Evolutionary conservation across 2,329 filamentous ascomycete genomes (phyloP).

Genomic region (Pseudogymnoascus sp.): DNA sequence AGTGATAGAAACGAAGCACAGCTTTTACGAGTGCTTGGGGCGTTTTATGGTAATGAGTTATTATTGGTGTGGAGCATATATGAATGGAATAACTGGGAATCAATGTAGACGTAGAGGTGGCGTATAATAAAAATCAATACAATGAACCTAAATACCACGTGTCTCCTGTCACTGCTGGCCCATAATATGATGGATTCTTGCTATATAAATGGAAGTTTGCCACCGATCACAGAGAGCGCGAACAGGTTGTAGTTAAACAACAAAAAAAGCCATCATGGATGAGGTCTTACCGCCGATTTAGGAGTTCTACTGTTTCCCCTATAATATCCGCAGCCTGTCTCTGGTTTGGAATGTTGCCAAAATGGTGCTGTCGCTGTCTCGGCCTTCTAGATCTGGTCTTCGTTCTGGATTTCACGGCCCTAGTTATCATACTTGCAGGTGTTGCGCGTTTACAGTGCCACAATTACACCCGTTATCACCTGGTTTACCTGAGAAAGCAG

Average conservation of each 20-base stretch:
- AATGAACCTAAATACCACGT: background rate
- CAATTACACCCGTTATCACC: background rate
- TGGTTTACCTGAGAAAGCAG: background rate
- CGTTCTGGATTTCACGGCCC: background rate
- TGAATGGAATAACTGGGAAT: background rate
- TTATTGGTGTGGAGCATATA: background rate
- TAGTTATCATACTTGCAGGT: background rate
- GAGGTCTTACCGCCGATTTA: too few relatives aligned
- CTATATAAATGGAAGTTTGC: background rate
- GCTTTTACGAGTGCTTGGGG: background rate
- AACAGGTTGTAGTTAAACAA: too few relatives aligned
- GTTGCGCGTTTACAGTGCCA: background rate
- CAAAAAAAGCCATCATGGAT: too few relatives aligned
- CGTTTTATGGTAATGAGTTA: background rate
- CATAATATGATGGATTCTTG: too few relatives aligned
- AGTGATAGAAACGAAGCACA: conserved; percentile 4
- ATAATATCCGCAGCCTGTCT: too few relatives aligned
- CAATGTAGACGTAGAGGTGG: background rate
- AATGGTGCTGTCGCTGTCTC: background rate
- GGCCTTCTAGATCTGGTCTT: background rate
- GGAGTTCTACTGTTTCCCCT: too few relatives aligned
- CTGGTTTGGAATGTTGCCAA: background rate
- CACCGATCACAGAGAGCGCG: background rate
- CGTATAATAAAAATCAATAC: background rate
- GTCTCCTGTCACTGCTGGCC: background rate